Conservation (phyloP, 2,329 filamentous ascomycete species). For the Huntiella abstrusa region DNA sequence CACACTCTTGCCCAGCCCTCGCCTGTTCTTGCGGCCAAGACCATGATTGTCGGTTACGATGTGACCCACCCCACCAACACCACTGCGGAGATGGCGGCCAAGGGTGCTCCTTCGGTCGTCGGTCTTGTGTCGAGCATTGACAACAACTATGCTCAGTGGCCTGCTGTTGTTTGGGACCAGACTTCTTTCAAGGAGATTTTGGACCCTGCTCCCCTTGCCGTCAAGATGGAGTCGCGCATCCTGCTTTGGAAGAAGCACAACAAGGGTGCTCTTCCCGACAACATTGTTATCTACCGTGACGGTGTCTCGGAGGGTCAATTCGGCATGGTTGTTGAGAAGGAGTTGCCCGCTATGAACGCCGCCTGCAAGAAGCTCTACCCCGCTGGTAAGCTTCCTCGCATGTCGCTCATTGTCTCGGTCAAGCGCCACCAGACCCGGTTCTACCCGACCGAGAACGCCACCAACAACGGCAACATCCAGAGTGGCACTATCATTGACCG, state of each 20-base stretch:
- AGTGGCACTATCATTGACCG: constrained; percentile 75
- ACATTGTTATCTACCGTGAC: constrained; percentile 73
- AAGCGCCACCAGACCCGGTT: constrained; percentile 84
- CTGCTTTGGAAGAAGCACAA: constrained; percentile 44
- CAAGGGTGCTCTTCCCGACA: constrained; percentile 37
- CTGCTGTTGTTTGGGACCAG: constrained; percentile 53
- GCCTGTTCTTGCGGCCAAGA: constrained; percentile 29
- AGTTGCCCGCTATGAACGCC: constrained; percentile 45
- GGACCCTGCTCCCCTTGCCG: constrained; percentile 28
- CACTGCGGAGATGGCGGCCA: constrained; percentile 13
- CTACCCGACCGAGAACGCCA: constrained; percentile 44
- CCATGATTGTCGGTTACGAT: constrained; percentile 77
- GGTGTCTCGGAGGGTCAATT: constrained; percentile 84
- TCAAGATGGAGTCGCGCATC: constrained; percentile 46
- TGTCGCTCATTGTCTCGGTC: constrained; percentile 62
- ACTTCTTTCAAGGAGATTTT: constrained; percentile 52
- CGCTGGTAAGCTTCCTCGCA: constrained; percentile 31
- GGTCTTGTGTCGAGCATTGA: constrained; percentile 66
- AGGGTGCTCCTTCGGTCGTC: constrained; percentile 49
- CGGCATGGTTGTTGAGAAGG: constrained; percentile 42
- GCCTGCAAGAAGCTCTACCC: constrained; percentile 46
- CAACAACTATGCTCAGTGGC: constrained; percentile 54
- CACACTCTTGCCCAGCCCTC: constrained; percentile 43
- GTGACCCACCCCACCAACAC: constrained; percentile 69
- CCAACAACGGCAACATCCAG: constrained; percentile 42